Percentiles rank a stretch among this genome's conserved stretches.
Evolutionary conservation across 2,329 filamentous ascomycete genomes (phyloP).

Genomic region (Aspergillus novoparasiticus): DNA sequence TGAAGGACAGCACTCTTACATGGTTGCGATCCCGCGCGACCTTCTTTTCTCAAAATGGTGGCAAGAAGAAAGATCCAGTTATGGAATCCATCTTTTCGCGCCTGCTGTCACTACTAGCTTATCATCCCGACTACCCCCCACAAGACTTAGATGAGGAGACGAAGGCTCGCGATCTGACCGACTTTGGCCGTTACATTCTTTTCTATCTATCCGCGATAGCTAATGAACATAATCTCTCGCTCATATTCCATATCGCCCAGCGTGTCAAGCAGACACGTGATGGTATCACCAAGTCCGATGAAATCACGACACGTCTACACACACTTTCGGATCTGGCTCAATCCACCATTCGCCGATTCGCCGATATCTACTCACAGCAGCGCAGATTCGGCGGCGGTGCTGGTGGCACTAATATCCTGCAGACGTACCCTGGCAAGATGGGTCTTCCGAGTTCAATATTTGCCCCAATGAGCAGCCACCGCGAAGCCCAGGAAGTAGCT

Average conservation of each 20-base stretch:
- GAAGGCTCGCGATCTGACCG: slow-evolving; percentile 65
- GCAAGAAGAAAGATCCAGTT: slow-evolving; percentile 52
- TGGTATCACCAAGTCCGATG: slow-evolving; percentile 62
- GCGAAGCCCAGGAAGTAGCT: slow-evolving; percentile 79
- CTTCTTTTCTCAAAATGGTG: slow-evolving; percentile 55
- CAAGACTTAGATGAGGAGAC: slow-evolving; percentile 39
- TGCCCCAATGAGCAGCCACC: slow-evolving; percentile 71
- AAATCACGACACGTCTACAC: slow-evolving; percentile 63
- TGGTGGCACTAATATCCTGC: slow-evolving; percentile 60
- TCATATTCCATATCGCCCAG: slow-evolving; percentile 91
- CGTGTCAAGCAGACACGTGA: slow-evolving; percentile 89
- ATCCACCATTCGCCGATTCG: slow-evolving; percentile 78
- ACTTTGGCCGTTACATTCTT: slow-evolving; percentile 85
- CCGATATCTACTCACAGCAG: slow-evolving; percentile 79
- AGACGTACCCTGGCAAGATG: slow-evolving; percentile 79
- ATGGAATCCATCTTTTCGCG: slow-evolving; percentile 83
- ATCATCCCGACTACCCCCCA: slow-evolving; percentile 81
- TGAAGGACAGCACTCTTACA: slow-evolving; percentile 76
- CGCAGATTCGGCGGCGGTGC: slow-evolving; percentile 46
- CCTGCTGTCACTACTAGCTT: slow-evolving; percentile 82
- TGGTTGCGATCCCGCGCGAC: slow-evolving; percentile 85
- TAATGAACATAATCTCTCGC: slow-evolving; percentile 80
- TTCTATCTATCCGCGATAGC: slow-evolving; percentile 85
- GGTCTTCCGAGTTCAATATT: slow-evolving; percentile 81
- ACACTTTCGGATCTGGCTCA: slow-evolving; percentile 86